Conservation (phyloP, 352 stramenopile species). For the Phytophthora megakarya region DNA sequence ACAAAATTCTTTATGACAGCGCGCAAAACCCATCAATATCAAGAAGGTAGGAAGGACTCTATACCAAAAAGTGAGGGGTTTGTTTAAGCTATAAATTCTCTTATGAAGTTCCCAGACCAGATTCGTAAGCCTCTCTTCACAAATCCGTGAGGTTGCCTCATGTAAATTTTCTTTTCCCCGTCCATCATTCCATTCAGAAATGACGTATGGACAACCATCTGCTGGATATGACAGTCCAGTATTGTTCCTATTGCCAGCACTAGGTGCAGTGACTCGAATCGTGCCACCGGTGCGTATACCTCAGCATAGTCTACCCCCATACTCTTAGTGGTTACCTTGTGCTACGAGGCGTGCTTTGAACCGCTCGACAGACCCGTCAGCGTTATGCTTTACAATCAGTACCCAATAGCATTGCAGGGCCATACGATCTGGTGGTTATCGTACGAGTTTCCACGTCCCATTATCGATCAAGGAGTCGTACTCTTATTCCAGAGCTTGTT, state of each 20-base stretch:
- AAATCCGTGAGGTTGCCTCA: slow-evolving; percentile 17
- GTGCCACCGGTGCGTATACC: slow-evolving; percentile 5
- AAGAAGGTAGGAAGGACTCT: slow-evolving; percentile 28
- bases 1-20: slow-evolving; percentile 37
- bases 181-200: slow-evolving; percentile 23
- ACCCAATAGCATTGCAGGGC: slow-evolving; percentile 12
- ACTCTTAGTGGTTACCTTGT: slow-evolving; percentile 21
- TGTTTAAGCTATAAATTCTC: slow-evolving; percentile 15
- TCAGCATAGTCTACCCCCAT: slow-evolving; percentile 13
- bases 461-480: slow-evolving; percentile 13
- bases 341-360: slow-evolving; percentile 6
- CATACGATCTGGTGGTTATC: not conserved
- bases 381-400: slow-evolving; percentile 14
- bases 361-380: slow-evolving; percentile 6
- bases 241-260: slow-evolving; percentile 18
- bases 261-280: slow-evolving; percentile 6
- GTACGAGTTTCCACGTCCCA: not conserved
- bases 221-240: too few species aligned
- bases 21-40: slow-evolving; percentile 21
- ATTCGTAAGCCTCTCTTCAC: slow-evolving; percentile 18
- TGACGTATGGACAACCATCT: too few species aligned
- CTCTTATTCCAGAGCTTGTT: not conserved
- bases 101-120: slow-evolving; percentile 25
- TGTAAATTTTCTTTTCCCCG: slow-evolving; percentile 20
- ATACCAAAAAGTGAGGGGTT: slow-evolving; percentile 27